phyloP scores from a whole-genome alignment of 345 rosid species.

The Eucalyptus marginata region DNA sequence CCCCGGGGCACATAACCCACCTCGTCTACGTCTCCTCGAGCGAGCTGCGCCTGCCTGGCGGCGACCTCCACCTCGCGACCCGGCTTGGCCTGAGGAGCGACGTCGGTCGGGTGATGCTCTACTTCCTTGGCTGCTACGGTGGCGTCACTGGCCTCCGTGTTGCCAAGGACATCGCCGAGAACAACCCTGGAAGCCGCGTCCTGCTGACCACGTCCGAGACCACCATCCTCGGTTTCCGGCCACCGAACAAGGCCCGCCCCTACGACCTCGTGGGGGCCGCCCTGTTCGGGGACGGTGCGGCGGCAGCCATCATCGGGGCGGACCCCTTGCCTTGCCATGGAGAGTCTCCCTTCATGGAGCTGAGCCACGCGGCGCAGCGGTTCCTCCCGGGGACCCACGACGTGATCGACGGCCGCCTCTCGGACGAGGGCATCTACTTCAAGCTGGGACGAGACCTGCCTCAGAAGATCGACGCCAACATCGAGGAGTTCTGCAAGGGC shows the following conservation, averaged over 20 bases:
- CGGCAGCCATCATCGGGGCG: conserved; percentile 68
- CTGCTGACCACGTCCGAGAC: conserved; percentile 81
- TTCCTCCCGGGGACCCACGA: conserved; percentile 77
- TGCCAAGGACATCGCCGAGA: conserved; percentile 93
- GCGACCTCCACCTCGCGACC: conserved; percentile 68
- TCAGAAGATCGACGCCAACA: conserved; percentile 76
- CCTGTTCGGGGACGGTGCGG: conserved; percentile 92
- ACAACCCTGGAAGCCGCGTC: conserved; percentile 86
- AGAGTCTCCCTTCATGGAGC: conserved; percentile 87
- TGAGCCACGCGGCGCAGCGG: conserved; percentile 66
- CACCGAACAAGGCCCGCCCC: conserved; percentile 79
- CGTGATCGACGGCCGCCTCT: conserved; percentile 67
- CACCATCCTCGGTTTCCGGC: conserved; percentile 84
- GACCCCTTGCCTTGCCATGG: conserved; percentile 20
- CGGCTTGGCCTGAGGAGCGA: conserved; percentile 61
- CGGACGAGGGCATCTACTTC: conserved; percentile 87
- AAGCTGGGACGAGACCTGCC: conserved; percentile 92
- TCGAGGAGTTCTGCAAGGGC: conserved; percentile 69
- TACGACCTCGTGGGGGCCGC: conserved; percentile 94
- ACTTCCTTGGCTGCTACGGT: conserved; percentile 86
- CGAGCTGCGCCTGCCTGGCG: conserved; percentile 90
- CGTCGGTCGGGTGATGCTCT: conserved; percentile 74
- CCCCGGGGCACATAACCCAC: conserved; percentile 70
- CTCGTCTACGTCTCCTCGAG: conserved; percentile 89
- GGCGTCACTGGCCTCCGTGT: conserved; percentile 91